These are phyloP conservation scores for Boletus subcaerulescens DNA, from an alignment of 768 basidiomycete species.

Conservation along the genomic window DNA sequence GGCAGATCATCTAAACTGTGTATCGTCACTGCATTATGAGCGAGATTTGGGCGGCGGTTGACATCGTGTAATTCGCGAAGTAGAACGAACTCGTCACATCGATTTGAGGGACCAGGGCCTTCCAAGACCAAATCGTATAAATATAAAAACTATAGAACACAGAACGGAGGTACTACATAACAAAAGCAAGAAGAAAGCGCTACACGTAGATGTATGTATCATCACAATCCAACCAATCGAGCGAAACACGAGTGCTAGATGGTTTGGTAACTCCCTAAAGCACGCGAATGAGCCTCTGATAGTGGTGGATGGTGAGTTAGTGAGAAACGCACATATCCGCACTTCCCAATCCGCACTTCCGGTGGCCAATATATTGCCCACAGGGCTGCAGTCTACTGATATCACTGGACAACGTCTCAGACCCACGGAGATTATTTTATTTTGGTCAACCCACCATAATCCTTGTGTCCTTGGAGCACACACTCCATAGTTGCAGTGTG, in stretches of 20 bases:
- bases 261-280: constrained; percentile 31
- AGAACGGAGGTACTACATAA: constrained; percentile 18
- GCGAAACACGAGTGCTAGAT: constrained; percentile 15
- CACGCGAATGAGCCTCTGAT: constrained; percentile 3
- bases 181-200: constrained; percentile 24
- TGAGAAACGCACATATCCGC: constrained; percentile 53
- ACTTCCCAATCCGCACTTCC: constrained; percentile 73
- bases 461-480: constrained; percentile 81
- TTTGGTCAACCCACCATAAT: constrained; percentile 48
- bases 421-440: neutral
- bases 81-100: too few species aligned
- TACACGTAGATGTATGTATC: constrained; percentile 26
- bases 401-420: constrained; percentile 45
- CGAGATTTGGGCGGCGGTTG: neutral
- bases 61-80: too few species aligned
- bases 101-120: too few species aligned
- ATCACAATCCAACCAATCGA: constrained; percentile 8
- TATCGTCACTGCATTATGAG: neutral
- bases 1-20: neutral
- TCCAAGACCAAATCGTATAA: constrained; percentile 10
- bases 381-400: constrained; percentile 64
- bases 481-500: constrained; percentile 77
- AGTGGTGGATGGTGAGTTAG: neutral
- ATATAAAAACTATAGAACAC: constrained; percentile 19
- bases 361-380: constrained; percentile 60